Base-by-base conservation (phyloP, 306 rosid genomes). In the Castanea mollissima region DNA sequence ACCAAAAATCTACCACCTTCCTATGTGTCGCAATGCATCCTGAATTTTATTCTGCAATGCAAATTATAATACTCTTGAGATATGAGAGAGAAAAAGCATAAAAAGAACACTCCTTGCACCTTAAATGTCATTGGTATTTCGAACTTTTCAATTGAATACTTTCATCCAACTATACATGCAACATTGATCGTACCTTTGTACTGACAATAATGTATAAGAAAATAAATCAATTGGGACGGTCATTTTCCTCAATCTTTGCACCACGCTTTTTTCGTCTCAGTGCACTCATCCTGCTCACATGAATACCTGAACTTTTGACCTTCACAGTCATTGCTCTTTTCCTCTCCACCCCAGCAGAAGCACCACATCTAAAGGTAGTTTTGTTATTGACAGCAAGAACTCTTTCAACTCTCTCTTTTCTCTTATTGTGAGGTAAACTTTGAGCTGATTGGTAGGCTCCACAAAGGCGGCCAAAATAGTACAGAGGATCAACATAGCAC, bases 401-500 rank as follows among this genome's bases (percentile, higher is more conserved):
- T 1, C 68, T 63, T 82, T 68, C 85, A 79, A 38, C 83, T 75
- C 72, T 77, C 75, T 70, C 87, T 76, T 80, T 76, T 69, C 83
- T 78, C 77, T 56, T 59, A 49, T 68, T 78, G 74, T 21, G 57
- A 69, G 38, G 82, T 55, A 77, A 60, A 70, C 55, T 58, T 16
- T 68, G 62, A 23, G 32, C 78, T 52, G 85, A 82, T 62, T 80
- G 88, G 60, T 88, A 74, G 72, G 35, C 89, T 34, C 85, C 80
- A 82, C 92, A 88, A 29, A 84, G 85, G 55, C 85, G 80, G 73
- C 94, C 87, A 75, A 90, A 83, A 82, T 80, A 90, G 86, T 90
- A 87, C 83, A 82, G 81, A 14, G 97, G 97, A 65, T 92, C 90
- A 55, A 82, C 72, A 68, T 88, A 92, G 85, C 91, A 92, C 51